Percentiles rank a stretch among this genome's conserved stretches.
These are phyloP conservation scores for Trypanosoma boissoni DNA, from an alignment of 208 protist species.

Conservation along the genomic window DNA sequence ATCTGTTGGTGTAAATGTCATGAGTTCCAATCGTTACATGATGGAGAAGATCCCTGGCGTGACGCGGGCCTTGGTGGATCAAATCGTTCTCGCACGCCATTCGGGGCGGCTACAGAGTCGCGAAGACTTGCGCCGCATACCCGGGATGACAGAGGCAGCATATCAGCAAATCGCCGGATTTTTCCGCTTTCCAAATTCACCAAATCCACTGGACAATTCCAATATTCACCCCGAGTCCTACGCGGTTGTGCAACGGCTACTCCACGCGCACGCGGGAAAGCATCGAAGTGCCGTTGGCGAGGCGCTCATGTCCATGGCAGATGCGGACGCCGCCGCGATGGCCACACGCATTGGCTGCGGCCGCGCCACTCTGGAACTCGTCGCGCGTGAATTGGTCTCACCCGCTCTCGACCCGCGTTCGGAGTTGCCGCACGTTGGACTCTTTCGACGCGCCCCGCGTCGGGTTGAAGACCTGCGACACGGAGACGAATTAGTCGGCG, in stretches of 20 bases:
- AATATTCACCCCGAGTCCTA: conserved; percentile 87
- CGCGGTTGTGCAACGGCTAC: conserved; percentile 40
- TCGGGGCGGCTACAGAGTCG: conserved; percentile 54
- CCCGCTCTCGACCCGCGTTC: conserved; percentile 71
- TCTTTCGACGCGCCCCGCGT: conserved; percentile 52
- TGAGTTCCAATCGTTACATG: conserved; percentile 66
- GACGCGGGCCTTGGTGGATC: conserved; percentile 57
- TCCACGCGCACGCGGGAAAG: conserved; percentile 28
- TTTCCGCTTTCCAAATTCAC: conserved; percentile 83
- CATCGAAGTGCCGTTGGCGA: conserved; percentile 19
- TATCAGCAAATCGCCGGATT: conserved; percentile 85
- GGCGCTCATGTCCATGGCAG: conserved; percentile 20
- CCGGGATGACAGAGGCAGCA: conserved; percentile 68
- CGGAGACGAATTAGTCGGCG: conserved; percentile 54
- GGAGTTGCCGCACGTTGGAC: conserved; percentile 63
- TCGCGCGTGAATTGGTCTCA: conserved; percentile 50
- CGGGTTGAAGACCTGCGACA: conserved; percentile 36
- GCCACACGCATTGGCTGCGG: conserved; percentile 43
- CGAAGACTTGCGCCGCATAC: conserved; percentile 67
- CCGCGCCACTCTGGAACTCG: conserved; percentile 56
- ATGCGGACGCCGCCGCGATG: conserved; percentile 14
- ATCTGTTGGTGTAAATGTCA: conserved; percentile 75
- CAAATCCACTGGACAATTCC: conserved; percentile 79
- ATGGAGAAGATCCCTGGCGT: conserved; percentile 85
- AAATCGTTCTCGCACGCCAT: conserved; percentile 73